A percentile compares a stretch with the other conserved stretches of the same genome.
Conservation (phyloP, 331 rosid species). For the Erythrophleum ivorense region DNA sequence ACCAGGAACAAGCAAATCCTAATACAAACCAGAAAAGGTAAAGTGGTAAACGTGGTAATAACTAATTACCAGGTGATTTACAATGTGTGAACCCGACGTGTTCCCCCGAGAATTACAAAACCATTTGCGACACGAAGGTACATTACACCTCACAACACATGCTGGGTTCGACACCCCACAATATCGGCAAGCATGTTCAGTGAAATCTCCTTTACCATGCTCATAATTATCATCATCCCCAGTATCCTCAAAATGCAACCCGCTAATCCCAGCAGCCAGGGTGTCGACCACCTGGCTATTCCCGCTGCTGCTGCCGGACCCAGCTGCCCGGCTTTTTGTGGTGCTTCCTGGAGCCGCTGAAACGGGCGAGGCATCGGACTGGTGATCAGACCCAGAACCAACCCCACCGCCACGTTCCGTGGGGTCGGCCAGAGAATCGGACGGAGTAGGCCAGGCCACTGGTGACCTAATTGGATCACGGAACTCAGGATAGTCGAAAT, state of each 20-base stretch:
- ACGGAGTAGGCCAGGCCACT: slow-evolving; percentile 94
- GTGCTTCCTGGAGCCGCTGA: slow-evolving; percentile 79
- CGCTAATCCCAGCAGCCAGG: slow-evolving; percentile 85
- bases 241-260: slow-evolving; percentile 90
- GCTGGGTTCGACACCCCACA: slow-evolving; percentile 99
- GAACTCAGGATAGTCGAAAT: slow-evolving; percentile 93
- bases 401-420: slow-evolving; percentile 68
- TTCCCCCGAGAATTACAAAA: slow-evolving; percentile 97
- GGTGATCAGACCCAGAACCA: slow-evolving; percentile 73
- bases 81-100: slow-evolving; percentile 97
- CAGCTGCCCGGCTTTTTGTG: slow-evolving; percentile 64
- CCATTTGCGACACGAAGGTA: slow-evolving; percentile 98
- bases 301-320: slow-evolving; percentile 50
- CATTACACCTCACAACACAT: slow-evolving; percentile 97
- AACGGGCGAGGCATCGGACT: slow-evolving; percentile 88
- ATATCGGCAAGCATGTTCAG: slow-evolving; percentile 95
- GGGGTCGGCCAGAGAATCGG: slow-evolving; percentile 81
- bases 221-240: slow-evolving; percentile 90
- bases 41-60: background rate
- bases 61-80: slow-evolving; percentile 88
- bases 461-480: slow-evolving; percentile 94
- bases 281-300: slow-evolving; percentile 81
- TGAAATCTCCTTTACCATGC: slow-evolving; percentile 88
- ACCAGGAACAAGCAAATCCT: background rate
- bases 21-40: too few species aligned